phyloP scores from a whole-genome alignment of 192 early-diverging fungal species.

The Mortierella antarctica region DNA sequence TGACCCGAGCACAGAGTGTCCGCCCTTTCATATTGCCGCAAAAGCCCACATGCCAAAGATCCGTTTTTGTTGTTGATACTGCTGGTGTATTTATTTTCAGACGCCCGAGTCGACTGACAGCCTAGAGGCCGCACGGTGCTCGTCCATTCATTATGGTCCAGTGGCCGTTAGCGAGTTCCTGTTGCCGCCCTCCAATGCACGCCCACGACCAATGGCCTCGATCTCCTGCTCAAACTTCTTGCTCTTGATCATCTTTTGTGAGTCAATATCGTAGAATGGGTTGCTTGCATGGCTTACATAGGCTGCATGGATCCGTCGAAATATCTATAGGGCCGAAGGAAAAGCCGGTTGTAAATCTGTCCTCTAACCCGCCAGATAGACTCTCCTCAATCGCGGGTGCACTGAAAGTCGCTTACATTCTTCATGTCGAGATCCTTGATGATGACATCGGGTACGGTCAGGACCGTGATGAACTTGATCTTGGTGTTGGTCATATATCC shows the following conservation, averaged over 20 bases:
- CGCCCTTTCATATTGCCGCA: too few relatives aligned
- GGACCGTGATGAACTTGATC: constrained; percentile 76
- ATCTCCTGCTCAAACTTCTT: constrained; percentile 67
- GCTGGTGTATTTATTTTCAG: too few relatives aligned
- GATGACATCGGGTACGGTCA: constrained; percentile 74
- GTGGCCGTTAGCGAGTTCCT: constrained; percentile 13
- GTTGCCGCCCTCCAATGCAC: constrained; percentile 44
- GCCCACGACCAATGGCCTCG: constrained; percentile 62
- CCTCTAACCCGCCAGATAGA: neutral
- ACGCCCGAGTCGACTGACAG: too few relatives aligned
- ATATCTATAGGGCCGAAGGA: constrained; percentile 63
- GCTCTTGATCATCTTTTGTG: constrained; percentile 63
- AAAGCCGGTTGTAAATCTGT: neutral
- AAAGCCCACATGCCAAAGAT: too few relatives aligned
- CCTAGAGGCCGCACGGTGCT: too few relatives aligned
- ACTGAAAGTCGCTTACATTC: constrained; percentile 58
- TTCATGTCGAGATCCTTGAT: constrained; percentile 89
- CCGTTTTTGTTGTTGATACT: too few relatives aligned
- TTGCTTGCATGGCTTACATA: constrained; percentile 85
- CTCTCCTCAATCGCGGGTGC: neutral
- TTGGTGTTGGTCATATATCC: constrained; percentile 92
- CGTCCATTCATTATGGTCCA: too few relatives aligned
- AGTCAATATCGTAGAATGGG: constrained; percentile 84
- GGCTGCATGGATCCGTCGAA: constrained; percentile 84
- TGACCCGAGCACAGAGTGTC: too few relatives aligned